A percentile compares a stretch with the other conserved stretches of the same genome.
Conservation (phyloP, 495 filamentous ascomycete genomes). For the Trichoderma asperelloides region DNA sequence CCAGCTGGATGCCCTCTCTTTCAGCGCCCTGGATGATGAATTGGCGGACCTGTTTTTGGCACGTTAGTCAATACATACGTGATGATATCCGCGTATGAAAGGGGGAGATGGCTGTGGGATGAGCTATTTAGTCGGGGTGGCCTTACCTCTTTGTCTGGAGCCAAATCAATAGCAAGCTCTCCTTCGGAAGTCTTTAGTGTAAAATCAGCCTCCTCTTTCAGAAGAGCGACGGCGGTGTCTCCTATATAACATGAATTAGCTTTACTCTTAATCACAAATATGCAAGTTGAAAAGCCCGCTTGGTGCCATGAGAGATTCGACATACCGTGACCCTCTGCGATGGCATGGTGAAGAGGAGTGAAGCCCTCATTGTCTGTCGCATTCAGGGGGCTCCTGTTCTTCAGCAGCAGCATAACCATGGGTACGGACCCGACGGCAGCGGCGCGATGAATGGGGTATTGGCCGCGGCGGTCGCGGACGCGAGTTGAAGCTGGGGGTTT, state of each 20-base stretch:
- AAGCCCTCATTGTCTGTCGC: slow-evolving; percentile 75
- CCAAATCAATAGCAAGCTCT: slow-evolving; percentile 65
- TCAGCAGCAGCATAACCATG: slow-evolving; percentile 71
- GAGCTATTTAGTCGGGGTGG: background rate
- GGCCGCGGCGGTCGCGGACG: slow-evolving; percentile 75
- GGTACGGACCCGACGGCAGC: slow-evolving; percentile 83
- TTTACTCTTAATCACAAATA: too few relatives aligned
- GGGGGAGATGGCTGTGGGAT: background rate
- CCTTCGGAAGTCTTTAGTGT: slow-evolving; percentile 72
- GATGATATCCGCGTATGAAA: background rate
- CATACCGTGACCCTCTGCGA: slow-evolving; percentile 80
- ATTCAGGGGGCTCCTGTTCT: slow-evolving; percentile 74
- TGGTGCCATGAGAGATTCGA: too few relatives aligned
- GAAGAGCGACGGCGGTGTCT: slow-evolving; percentile 69
- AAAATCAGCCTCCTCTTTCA: slow-evolving; percentile 77
- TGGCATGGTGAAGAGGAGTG: slow-evolving; percentile 87
- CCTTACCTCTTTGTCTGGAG: slow-evolving; percentile 57
- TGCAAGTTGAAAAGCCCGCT: too few relatives aligned
- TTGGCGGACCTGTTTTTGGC: slow-evolving; percentile 47
- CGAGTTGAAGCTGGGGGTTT: slow-evolving; percentile 68
- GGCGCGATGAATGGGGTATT: slow-evolving; percentile 82
- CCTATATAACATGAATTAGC: slow-evolving; percentile 25
- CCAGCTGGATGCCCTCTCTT: slow-evolving; percentile 72
- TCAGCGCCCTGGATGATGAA: slow-evolving; percentile 77
- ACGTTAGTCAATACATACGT: background rate